phyloP scores from a whole-genome alignment of 305 asterid species.

The Fraxinus nigra region DNA sequence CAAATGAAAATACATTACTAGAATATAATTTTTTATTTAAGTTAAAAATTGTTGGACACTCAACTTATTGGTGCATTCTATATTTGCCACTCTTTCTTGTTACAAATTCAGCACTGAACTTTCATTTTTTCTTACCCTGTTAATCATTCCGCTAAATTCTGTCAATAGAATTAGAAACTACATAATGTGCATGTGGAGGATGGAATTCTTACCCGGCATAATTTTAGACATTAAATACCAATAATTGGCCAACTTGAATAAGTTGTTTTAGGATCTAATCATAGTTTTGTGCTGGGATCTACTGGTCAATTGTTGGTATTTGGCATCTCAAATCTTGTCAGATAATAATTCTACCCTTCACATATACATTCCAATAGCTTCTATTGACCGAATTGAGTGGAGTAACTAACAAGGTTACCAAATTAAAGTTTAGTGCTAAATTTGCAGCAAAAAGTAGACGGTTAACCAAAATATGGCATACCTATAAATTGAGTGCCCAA shows the following conservation, averaged over 20 bases:
- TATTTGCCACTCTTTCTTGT: not conserved
- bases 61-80: not conserved
- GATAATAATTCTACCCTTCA: not conserved
- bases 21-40: not conserved
- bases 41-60: not conserved
- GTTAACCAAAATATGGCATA: not conserved
- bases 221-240: not conserved
- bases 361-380: not conserved
- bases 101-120: not conserved
- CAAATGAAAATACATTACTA: not conserved
- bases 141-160: not conserved
- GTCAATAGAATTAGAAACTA: not conserved
- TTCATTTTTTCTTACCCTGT: not conserved
- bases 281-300: not conserved
- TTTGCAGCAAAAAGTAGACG: not conserved
- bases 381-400: not conserved
- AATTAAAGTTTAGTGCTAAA: conserved; percentile 2
- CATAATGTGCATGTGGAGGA: not conserved
- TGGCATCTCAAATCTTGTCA: not conserved
- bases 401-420: not conserved
- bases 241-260: not conserved
- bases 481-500: not conserved
- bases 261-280: not conserved
- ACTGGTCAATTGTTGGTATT: not conserved
- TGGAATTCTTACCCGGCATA: not conserved